Base-by-base conservation (phyloP, 2,329 filamentous ascomycete species). In the Mariannaea sp. region DNA sequence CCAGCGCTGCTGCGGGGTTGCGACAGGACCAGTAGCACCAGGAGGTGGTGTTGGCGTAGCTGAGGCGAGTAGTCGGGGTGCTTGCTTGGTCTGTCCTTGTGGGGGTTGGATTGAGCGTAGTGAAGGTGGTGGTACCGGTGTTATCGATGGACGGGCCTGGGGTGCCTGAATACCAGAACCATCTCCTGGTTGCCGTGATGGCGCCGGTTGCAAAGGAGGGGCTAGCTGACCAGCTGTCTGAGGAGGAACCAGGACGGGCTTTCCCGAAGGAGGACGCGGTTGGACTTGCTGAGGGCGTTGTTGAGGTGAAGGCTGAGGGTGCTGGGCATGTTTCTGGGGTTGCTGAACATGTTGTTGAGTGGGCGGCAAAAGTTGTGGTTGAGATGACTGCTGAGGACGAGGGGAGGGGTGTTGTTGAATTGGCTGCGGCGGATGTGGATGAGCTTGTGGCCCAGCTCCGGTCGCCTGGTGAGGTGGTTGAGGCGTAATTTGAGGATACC, bases 151-250 rank as follows among this genome's bases (percentile, higher is more conserved):
- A 9, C 70, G 66, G 49, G 55, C 55, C 41, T 68, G 70, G 13
- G 65, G 67, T 35, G 60, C 55, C 14, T 61, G 64, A 9, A 44
- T 39, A 36, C 9, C 35, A 13, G 53, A 58, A 19, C 57, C 56
- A 26, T 65, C 64, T 12, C 56, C 57, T n/a, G 51, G 41, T 36
- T 58, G 56, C 16, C 66, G 65, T 30, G 66, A 64, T 14, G 69
- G 68, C 3, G 67, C 70, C 13, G 71, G 68, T 30, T 74, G 74
- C 10, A 71, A 26, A 4, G 72, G 69, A 5, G 73, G 65, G 10
- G 69, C 67, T 44, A 70, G 57, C 27, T 76, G 73, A 2, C 69
- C 68, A 24, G 69, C 56, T 43, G 65, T 57, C 46, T 75, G 75
- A 38, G 73, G 70, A 16, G 69, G 68, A 16, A 68, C 68, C 35